These are phyloP conservation scores for Voacanga thouarsii DNA, from an alignment of 257 asterid species.

Conservation along the genomic window DNA sequence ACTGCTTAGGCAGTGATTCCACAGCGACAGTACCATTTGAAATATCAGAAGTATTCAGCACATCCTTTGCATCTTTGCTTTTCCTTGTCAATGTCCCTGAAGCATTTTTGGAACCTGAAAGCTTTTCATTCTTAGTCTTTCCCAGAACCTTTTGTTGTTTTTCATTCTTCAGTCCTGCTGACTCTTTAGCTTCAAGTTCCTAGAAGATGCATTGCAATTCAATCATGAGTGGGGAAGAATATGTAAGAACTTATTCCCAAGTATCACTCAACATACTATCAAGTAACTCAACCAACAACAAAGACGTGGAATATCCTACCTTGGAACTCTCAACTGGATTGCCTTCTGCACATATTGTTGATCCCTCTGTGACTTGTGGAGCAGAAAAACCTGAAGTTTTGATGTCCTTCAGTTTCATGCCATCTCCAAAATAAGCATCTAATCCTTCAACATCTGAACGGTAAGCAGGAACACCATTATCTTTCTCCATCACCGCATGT, in stretches of 20 bases:
- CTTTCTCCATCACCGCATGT: slow-evolving; percentile 18
- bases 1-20: slow-evolving; percentile 19
- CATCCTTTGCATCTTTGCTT: slow-evolving; percentile 31
- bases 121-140: slow-evolving; percentile 29
- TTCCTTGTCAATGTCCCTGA: slow-evolving; percentile 17
- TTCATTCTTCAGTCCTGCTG: slow-evolving; percentile 20
- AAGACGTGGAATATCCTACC: slow-evolving; percentile 14
- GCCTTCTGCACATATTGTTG: slow-evolving; percentile 17
- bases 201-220: background rate
- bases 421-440: slow-evolving; percentile 19
- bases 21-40: slow-evolving; percentile 26
- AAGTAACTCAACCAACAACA: background rate
- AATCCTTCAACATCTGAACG: slow-evolving; percentile 24
- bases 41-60: slow-evolving; percentile 16
- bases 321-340: slow-evolving; percentile 17
- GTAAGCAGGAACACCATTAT: slow-evolving; percentile 24
- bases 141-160: slow-evolving; percentile 20
- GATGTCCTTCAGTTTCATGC: slow-evolving; percentile 16
- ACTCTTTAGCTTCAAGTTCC: slow-evolving; percentile 22
- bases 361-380: slow-evolving; percentile 16
- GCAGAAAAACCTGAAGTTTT: slow-evolving; percentile 19
- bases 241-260: too few relatives aligned
- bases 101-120: slow-evolving; percentile 22
- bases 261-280: background rate
- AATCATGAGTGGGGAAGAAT: background rate